Percentiles rank a stretch among this genome's conserved stretches.
Evolutionary conservation across 306 rosid species (phyloP).

Genomic region (Hippophae gyantsensis): DNA sequence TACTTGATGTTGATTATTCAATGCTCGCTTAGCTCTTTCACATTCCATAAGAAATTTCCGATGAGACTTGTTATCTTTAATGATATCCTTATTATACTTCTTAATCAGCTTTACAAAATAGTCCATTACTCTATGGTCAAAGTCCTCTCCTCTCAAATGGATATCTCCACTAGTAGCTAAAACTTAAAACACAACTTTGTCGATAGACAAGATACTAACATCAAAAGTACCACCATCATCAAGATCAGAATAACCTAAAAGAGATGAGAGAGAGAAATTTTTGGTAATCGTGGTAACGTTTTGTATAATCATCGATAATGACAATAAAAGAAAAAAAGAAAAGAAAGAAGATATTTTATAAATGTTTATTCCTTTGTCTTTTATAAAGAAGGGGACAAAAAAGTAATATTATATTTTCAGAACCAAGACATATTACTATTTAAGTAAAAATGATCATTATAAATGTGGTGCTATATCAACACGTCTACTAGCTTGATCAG

Average conservation of each 20-base stretch:
- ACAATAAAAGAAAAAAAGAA: too few relatives aligned
- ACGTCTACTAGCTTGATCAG: too few relatives aligned
- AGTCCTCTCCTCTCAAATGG: conserved; percentile 16
- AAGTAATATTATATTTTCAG: too few relatives aligned
- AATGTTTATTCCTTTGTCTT: too few relatives aligned
- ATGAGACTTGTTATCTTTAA: conserved; percentile 3
- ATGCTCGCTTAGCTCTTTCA: conserved; percentile 12
- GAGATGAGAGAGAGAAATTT: too few relatives aligned
- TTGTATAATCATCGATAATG: too few relatives aligned
- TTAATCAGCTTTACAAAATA: conserved; percentile 11
- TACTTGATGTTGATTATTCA: conserved; percentile 9
- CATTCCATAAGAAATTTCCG: conserved; percentile 10
- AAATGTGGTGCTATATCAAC: too few relatives aligned
- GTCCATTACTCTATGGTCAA: conserved; percentile 14
- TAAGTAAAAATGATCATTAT: too few relatives aligned
- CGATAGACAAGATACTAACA: conserved; percentile 14
- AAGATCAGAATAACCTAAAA: conserved; percentile 4
- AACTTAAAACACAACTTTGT: conserved; percentile 19
- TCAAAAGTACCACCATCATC: conserved; percentile 23
- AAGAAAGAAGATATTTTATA: too few relatives aligned
- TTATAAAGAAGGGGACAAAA: too few relatives aligned
- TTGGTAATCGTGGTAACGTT: too few relatives aligned
- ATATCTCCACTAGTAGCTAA: conserved; percentile 18
- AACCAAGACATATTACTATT: too few relatives aligned
- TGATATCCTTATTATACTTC: conserved; percentile 10